Percentiles rank a stretch among this genome's conserved stretches.
phyloP scores from a whole-genome alignment of 2,329 filamentous ascomycete species.

The Pleomassaria siparia region DNA sequence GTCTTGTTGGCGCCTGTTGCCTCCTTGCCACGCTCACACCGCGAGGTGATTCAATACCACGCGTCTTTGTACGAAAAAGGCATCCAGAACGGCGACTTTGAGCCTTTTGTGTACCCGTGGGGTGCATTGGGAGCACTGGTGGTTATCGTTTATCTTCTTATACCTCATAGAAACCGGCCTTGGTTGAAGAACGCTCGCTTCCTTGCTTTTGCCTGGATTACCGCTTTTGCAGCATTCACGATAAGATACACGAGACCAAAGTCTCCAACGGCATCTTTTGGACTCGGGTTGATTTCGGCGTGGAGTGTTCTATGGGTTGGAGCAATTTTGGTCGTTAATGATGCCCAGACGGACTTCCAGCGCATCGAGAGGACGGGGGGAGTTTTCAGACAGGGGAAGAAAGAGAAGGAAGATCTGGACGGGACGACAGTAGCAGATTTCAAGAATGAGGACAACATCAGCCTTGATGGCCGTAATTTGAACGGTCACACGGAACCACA shows the following conservation, averaged over 20 bases:
- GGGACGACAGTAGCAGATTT: neutral
- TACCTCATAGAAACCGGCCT: constrained; percentile 49
- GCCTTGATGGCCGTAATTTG: neutral
- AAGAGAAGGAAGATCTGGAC: neutral
- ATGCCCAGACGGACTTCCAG: constrained; percentile 57
- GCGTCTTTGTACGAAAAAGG: constrained; percentile 43
- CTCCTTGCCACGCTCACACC: constrained; percentile 35
- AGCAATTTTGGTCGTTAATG: constrained; percentile 57
- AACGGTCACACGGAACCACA: constrained; percentile 11
- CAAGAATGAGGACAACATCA: neutral
- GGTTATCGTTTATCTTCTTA: constrained; percentile 53
- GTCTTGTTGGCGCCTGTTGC: constrained; percentile 15
- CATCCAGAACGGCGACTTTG: constrained; percentile 42
- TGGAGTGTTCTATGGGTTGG: constrained; percentile 59
- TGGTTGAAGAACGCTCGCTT: constrained; percentile 47
- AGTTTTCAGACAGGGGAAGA: constrained; percentile 13
- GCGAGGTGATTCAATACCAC: constrained; percentile 40
- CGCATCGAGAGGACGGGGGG: constrained; percentile 54
- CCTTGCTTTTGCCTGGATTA: constrained; percentile 48
- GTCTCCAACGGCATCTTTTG: constrained; percentile 55
- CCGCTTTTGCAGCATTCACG: constrained; percentile 47
- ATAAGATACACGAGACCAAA: constrained; percentile 51
- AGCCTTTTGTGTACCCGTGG: constrained; percentile 50
- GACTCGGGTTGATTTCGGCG: constrained; percentile 55
- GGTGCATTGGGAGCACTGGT: constrained; percentile 41